Evolutionary conservation across 2,329 filamentous ascomycete species (phyloP), one percentile per base, ranked within the genome.

Genomic region (Penicillium sp.): DNA sequence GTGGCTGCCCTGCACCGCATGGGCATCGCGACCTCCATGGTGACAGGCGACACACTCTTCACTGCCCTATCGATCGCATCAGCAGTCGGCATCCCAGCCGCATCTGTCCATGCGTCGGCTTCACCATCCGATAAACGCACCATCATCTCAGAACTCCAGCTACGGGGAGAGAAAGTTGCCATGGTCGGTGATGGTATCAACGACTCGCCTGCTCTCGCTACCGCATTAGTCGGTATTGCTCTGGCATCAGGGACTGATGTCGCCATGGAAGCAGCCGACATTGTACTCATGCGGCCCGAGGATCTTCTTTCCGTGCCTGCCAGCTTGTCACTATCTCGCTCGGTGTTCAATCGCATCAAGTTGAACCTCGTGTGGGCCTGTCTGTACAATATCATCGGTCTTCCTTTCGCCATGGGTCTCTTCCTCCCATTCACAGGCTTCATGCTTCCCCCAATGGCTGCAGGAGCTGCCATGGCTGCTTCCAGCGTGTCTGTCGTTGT

Each of bases 121-220:
- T 90, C 89, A 4, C 94, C 94, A 0, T 87, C 90, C 58, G 89
- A 95, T 74, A 99, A 99, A 70, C 92, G 95, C 70, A 79, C 82
- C 26, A 95, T 97, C 61, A 81, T 99, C 63, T 83, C 85, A 45
- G 77, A 87, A 49, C 81, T 97, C 16, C 90, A 96, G 74, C 77
- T 80, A 0, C 73, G 79, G 46, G 90, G 90, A 55, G 83, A 91
- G 63, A 79, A 88, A 45, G 90, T 97, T 24, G 94, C 90, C 61
- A 99, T 99, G 94, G 92, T 97, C 13, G 92, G 94, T 47, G 94
- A 99, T 71, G 94, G 94, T 39, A 96, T 99, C 81, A 99, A 99
- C 73, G 94, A 99, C 76, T 96, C 91, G 0, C 94, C 94, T 0
- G 94, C 94, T 0, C 84, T 99, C 10, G 94, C 91, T 0, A 95